phyloP scores from a whole-genome alignment of 129 eudicot genomes.

The Artemisia tridentata region DNA sequence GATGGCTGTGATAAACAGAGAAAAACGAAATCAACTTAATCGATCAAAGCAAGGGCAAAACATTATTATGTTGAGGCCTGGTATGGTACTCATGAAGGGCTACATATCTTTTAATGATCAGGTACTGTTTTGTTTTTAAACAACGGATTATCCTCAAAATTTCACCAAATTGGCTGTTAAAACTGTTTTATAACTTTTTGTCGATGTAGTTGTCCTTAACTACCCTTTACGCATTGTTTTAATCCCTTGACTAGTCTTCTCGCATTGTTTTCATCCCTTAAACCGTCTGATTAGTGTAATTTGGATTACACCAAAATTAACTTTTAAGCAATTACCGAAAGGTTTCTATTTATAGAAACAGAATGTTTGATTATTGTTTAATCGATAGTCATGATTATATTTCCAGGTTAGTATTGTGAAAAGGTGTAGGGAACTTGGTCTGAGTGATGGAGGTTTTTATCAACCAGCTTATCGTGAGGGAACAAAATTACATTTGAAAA shows the following conservation, averaged over 20 bases:
- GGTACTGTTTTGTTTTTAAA: constrained; percentile 32
- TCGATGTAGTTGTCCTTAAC: too few relatives aligned
- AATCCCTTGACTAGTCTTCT: too few relatives aligned
- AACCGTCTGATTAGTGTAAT: too few relatives aligned
- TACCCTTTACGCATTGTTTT: too few relatives aligned
- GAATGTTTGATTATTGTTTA: background rate
- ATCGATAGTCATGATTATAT: background rate
- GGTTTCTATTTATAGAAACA: background rate
- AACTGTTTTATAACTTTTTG: too few relatives aligned
- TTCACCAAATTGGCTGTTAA: too few relatives aligned
- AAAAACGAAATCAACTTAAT: constrained; percentile 41
- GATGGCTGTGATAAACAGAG: constrained; percentile 38
- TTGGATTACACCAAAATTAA: background rate
- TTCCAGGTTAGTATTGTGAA: constrained; percentile 52
- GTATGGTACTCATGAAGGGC: constrained; percentile 70
- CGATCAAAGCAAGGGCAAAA: constrained; percentile 20
- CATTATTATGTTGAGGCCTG: constrained; percentile 44
- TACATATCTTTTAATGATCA: constrained; percentile 58
- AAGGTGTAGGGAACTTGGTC: constrained; percentile 58
- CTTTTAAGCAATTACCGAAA: background rate
- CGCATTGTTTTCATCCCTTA: too few relatives aligned
- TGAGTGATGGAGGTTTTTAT: constrained; percentile 70
- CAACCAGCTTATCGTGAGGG: constrained; percentile 65
- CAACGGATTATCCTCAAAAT: too few relatives aligned
- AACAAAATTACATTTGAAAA: constrained; percentile 50